Evolutionary conservation across 176 grass and related monocot species (phyloP).

Genomic region (Hsuehochloa calcarea): DNA sequence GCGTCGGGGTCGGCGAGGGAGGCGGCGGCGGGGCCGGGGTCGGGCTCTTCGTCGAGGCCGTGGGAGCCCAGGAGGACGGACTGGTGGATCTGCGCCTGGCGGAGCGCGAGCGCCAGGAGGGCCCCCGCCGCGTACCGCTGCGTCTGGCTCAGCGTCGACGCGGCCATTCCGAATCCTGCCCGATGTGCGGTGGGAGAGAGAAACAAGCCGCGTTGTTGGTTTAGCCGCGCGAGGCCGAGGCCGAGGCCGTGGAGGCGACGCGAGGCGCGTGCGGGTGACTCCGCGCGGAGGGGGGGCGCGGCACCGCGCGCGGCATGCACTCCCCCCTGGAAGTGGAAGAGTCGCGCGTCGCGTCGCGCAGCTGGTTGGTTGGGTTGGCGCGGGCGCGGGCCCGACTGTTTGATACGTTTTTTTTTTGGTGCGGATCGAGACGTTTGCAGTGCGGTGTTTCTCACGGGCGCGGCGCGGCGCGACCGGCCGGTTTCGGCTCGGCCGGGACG

Average conservation of each 20-base stretch:
- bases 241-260: too few species aligned
- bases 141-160: constrained; percentile 69
- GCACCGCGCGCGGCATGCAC: too few species aligned
- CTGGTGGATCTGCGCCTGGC: constrained; percentile 96
- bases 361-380: too few species aligned
- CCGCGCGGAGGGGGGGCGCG: too few species aligned
- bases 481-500: too few species aligned
- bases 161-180: constrained; percentile 32
- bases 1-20: constrained; percentile 47
- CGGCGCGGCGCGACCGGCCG: too few species aligned
- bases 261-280: neutral
- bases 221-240: neutral
- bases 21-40: neutral
- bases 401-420: too few species aligned
- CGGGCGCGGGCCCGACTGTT: too few species aligned
- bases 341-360: too few species aligned
- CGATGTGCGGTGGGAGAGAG: neutral
- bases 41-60: constrained; percentile 39
- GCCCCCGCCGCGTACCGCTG: constrained; percentile 75
- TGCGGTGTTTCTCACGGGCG: too few species aligned
- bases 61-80: constrained; percentile 70
- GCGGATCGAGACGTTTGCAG: too few species aligned
- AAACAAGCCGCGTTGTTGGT: neutral
- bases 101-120: constrained; percentile 79
- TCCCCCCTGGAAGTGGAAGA: too few species aligned